Evolutionary conservation across 148 eudicot species (phyloP).

Genomic region (Polygonum maritimum): DNA sequence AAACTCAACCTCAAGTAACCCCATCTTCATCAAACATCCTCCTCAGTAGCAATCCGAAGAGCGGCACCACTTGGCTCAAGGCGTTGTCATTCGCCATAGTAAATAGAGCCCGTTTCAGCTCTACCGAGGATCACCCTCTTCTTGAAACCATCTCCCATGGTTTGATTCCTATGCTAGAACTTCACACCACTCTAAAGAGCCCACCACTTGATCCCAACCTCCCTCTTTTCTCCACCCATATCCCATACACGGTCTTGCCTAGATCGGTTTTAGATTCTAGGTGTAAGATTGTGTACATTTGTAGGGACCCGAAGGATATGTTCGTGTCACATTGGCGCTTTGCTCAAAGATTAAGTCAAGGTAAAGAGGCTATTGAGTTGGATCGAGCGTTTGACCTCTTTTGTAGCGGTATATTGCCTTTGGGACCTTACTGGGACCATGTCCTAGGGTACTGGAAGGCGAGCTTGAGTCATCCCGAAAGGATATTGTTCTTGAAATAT

Average conservation of each 20-base stretch:
- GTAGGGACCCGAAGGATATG: not conserved
- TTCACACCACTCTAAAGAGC: not conserved
- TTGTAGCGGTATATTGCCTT: too few relatives aligned
- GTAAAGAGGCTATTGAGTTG: too few relatives aligned
- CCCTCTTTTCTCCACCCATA: not conserved
- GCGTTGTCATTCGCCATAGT: constrained; percentile 22
- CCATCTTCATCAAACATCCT: constrained; percentile 31
- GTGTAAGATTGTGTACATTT: not conserved
- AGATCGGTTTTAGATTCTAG: not conserved
- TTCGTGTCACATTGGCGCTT: too few relatives aligned
- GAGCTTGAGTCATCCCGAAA: constrained; percentile 12
- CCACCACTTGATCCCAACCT: not conserved
- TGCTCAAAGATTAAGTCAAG: too few relatives aligned
- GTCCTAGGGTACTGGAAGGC: not conserved
- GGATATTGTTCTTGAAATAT: constrained; percentile 27
- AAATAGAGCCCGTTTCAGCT: not conserved
- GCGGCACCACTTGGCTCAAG: constrained; percentile 48
- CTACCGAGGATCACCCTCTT: not conserved
- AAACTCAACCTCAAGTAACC: constrained; percentile 35
- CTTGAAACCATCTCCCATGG: not conserved
- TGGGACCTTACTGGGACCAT: too few relatives aligned
- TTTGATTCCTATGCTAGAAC: not conserved
- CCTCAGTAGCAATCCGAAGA: constrained; percentile 31
- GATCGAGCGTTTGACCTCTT: too few relatives aligned
- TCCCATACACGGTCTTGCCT: not conserved